Base-by-base conservation (phyloP, 2,329 filamentous ascomycete species). In the Aspergillus sp. region DNA sequence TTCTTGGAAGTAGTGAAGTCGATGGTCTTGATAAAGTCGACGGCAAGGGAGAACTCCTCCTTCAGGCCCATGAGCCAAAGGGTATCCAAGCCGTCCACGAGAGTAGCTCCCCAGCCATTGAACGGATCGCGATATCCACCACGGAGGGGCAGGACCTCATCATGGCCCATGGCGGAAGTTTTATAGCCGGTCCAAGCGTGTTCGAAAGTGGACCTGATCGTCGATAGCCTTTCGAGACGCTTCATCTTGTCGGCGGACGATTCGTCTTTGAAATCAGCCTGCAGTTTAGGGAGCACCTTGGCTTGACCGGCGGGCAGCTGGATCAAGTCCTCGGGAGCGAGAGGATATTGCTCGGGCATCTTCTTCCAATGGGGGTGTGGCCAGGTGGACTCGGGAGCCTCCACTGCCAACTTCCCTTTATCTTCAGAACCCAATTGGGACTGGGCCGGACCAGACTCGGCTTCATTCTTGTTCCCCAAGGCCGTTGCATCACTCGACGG, bases 21-120 rank as follows among this genome's bases (percentile, higher is more conserved):
- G 60, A 97, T 94, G 5, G 85, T 76, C 59, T 82, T 82, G 21
- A 93, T 86, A 3, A 84, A 87, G 55, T 85, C 82, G 48, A 91
- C 86, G 2, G 91, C 92, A 62, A 91, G 88, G 60, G 91, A 86
- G 69, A 96, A 96, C 68, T 96, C 91, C 0, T 89, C 83, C 68
- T 85, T 85, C 72, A 96, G 71, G 25, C 86, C 91, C 85, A 94
- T 92, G 67, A 96, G 93, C 90, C 91, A 96, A 2, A 96, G 80
- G 0, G 91, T 93, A 72, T 96, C 92, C 55, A 94, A 79, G 1
- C 86, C 81, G 78, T 97, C 92, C 5, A 97, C 90, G 62, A 97
- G 74, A 0, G 92, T 96, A 15, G 92, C 92, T 17, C 91, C 91
- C 92, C 92, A 97, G 53, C 90, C 91, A 72, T 92, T 94, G 75